Conservation (phyloP, 306 rosid species). For the Medicago arabica region DNA sequence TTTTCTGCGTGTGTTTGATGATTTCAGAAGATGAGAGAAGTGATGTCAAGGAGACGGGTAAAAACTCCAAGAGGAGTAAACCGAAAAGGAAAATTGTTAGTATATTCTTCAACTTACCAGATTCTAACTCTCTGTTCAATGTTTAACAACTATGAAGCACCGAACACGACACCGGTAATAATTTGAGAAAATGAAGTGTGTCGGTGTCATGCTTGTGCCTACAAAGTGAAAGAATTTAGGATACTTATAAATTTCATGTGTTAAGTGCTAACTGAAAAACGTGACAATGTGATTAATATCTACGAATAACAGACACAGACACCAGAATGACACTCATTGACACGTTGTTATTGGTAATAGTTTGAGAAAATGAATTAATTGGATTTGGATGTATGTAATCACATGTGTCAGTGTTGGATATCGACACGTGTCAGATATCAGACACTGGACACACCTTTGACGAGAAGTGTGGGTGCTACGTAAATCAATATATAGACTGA, state of each 20-base stretch:
- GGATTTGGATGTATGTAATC: background rate
- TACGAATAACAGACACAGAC: background rate
- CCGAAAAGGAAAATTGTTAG: constrained; percentile 56
- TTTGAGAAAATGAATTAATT: background rate
- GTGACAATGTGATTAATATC: background rate
- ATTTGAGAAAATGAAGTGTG: too few relatives aligned
- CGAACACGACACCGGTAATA: too few relatives aligned
- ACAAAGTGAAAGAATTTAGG: background rate
- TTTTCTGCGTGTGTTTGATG: constrained; percentile 25
- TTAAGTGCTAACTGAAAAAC: background rate
- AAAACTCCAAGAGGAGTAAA: constrained; percentile 59
- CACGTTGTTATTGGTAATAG: too few relatives aligned
- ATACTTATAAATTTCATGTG: constrained; percentile 12
- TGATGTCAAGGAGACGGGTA: constrained; percentile 48
- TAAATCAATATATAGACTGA: background rate
- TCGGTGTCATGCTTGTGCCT: too few relatives aligned
- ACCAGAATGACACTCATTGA: too few relatives aligned
- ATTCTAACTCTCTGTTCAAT: background rate
- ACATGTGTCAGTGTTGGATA: background rate
- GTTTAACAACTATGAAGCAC: too few relatives aligned
- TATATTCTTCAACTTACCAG: constrained; percentile 26
- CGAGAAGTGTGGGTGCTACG: background rate
- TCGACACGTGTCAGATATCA: too few relatives aligned
- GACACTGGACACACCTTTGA: background rate
- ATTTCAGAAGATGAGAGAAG: constrained; percentile 69